Conservation (phyloP, 345 rosid species). For the Laguncularia racemosa region DNA sequence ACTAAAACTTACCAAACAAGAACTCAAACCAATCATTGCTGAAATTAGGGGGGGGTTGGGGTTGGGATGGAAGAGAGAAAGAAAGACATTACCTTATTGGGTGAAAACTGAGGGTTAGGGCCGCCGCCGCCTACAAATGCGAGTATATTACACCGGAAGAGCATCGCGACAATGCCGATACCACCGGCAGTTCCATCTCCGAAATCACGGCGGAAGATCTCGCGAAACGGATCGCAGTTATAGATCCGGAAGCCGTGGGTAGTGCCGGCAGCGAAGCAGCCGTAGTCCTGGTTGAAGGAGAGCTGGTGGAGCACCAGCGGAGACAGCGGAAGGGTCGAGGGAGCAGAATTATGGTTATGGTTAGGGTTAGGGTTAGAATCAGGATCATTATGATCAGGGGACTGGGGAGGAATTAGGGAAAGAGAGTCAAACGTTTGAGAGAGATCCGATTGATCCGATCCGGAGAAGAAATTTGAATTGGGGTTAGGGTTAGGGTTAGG, state of each 20-base stretch:
- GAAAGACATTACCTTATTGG: constrained; percentile 38
- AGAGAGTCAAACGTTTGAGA: constrained; percentile 43
- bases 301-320: constrained; percentile 48
- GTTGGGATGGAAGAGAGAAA: too few relatives aligned
- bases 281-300: constrained; percentile 82
- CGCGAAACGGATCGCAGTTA: constrained; percentile 90
- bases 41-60: too few relatives aligned
- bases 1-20: too few relatives aligned
- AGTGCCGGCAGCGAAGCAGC: constrained; percentile 88
- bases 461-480: constrained; percentile 6
- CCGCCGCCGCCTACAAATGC: constrained; percentile 96
- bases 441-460: constrained; percentile 10
- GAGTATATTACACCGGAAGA: constrained; percentile 82
- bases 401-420: constrained; percentile 28
- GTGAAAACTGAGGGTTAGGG: constrained; percentile 72
- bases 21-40: too few relatives aligned
- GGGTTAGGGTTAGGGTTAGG: constrained; percentile 13
- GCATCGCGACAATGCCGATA: constrained; percentile 77
- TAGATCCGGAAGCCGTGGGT: constrained; percentile 88
- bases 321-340: constrained; percentile 13
- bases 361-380: constrained; percentile 9
- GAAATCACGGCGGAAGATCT: constrained; percentile 89
- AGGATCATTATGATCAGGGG: constrained; percentile 8
- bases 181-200: constrained; percentile 45
- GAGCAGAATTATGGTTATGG: constrained; percentile 10